Percentiles rank a stretch among this genome's conserved stretches.
phyloP scores from a whole-genome alignment of 345 rosid genomes.

The Arabidopsis thaliana region TAIR10.1 NC_003076.8:4306001-4306500 shows the following conservation, averaged over 20 bases:
- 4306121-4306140: neutral
- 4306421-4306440: constrained; percentile 4
- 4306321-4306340: neutral
- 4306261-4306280: neutral
- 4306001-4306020: constrained; percentile 47
- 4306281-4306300: no score
- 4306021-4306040: constrained; percentile 55
- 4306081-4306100: constrained; percentile 4
- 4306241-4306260: neutral
- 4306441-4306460: neutral
- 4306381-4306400: neutral
- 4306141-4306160: constrained; percentile 3
- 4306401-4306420: neutral
- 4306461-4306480: constrained; percentile 18
- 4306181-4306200: neutral
- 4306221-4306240: neutral
- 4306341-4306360: neutral
- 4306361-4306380: neutral
- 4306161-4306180: neutral
- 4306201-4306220: neutral
- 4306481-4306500: neutral
- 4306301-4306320: neutral
- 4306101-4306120: neutral
- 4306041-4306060: constrained; percentile 68
- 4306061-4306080: constrained; percentile 30